Base-by-base conservation (phyloP, 108 stramenopile species). In the Aurantiochytrium sp. region DNA sequence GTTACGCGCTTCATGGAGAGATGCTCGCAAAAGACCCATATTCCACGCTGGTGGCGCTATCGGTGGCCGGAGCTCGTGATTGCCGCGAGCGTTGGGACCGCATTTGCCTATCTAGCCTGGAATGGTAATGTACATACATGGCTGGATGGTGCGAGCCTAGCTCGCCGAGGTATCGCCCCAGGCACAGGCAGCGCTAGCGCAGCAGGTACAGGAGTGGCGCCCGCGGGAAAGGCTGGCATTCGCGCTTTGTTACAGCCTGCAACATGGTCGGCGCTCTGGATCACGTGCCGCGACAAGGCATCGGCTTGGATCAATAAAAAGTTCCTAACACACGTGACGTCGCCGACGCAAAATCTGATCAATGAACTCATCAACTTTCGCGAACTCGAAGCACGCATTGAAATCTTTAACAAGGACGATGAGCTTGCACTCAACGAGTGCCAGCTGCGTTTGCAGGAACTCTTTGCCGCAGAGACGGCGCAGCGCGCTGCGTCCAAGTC, bases 301-400 rank as follows among this genome's bases (percentile, higher is more conserved):
- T 42, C 35, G 35, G 64, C 42, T 12, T 83, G 76, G 76, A 35
- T 83, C 10, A 83, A 83, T 45, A 83, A 47, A 23, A 83, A 83
- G 51, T 1, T 83, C 51, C 76, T 83, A 0, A 12, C 44, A 12
- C 76, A 83, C 28, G 76, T 83, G n/a, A 83, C 76, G 4, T 16
- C 51, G n/a, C 76, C 76, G 2, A 83, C 76, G 51, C 45, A 45
- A 3, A 83, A 83, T 35, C n/a, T 83, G 18, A 83, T 83, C 76
- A 83, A 83, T 23, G 76, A 83, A 35, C 76, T 83, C 76, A 83
- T 83, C n/a, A 35, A 83, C 76, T 53, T n/a, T 23, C 45, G 51
- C 25, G 76, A 83, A 35, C 51, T 53, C 23, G 76, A 47, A 18
- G 45, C 76, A 12, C n/a, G 28, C 14, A 83, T 83, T 45, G 76